Evolutionary conservation across 495 filamentous ascomycete species (phyloP).

Genomic region (Aspergillus bertholletiae): DNA sequence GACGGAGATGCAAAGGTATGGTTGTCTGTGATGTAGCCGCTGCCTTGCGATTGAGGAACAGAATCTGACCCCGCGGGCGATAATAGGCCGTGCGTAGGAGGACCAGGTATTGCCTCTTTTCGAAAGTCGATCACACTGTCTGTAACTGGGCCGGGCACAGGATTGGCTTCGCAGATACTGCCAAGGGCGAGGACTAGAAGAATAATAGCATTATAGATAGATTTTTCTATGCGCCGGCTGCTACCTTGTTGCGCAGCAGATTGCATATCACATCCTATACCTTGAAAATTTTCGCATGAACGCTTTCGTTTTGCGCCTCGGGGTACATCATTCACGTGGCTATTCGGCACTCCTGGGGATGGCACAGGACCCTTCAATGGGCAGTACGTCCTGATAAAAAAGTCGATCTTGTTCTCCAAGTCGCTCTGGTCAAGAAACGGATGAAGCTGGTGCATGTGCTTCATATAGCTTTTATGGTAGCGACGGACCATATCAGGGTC

Average conservation of each 20-base stretch:
- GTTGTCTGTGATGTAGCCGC: conserved; percentile 20
- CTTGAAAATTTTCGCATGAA: conserved; percentile 29
- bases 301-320: conserved; percentile 44
- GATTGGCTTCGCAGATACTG: conserved; percentile 68
- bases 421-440: conserved; percentile 68
- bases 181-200: conserved; percentile 83
- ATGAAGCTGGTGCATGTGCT: conserved; percentile 83
- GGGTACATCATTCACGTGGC: conserved; percentile 15
- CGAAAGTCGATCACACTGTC: conserved; percentile 24
- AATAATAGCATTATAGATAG: conserved; percentile 67
- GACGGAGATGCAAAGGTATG: conserved; percentile 23
- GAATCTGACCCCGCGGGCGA: conserved; percentile 29
- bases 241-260: conserved; percentile 8
- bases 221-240: conserved; percentile 27
- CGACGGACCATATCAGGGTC: conserved; percentile 56
- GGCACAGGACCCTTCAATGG: conserved; percentile 20
- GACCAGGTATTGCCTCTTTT: conserved; percentile 25
- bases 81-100: conserved; percentile 18
- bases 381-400: conserved; percentile 46
- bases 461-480: conserved; percentile 68
- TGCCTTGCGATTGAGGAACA: conserved; percentile 11
- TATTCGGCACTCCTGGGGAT: conserved; percentile 12
- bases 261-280: conserved; percentile 19
- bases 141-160: conserved; percentile 54
- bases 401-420: conserved; percentile 46